Conservation (phyloP, 768 basidiomycete species). For the Pleurotus sapidus region DNA sequence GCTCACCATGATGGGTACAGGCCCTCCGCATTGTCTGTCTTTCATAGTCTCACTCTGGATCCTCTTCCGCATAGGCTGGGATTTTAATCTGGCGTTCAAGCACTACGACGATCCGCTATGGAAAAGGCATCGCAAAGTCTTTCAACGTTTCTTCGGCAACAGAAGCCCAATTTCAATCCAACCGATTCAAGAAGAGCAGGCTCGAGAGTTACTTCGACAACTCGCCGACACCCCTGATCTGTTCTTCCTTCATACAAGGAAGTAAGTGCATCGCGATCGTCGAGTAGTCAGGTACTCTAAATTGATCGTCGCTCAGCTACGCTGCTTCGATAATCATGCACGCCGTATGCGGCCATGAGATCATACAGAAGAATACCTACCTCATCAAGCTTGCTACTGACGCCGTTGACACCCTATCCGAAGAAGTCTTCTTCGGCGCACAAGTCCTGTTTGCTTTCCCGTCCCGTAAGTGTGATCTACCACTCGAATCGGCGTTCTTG, state of each 20-base stretch:
- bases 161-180: neutral
- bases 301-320: neutral
- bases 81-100: neutral
- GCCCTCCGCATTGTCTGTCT: no score
- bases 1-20: conserved; percentile 2
- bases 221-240: neutral
- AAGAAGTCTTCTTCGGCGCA: conserved; percentile 7
- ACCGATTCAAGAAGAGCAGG: neutral
- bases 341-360: neutral
- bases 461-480: neutral
- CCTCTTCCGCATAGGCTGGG: neutral
- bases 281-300: no score
- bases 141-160: neutral
- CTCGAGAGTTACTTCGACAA: neutral
- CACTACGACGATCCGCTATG: conserved; percentile 3
- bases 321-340: conserved; percentile 8
- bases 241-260: conserved; percentile 1
- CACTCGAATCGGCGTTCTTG: neutral
- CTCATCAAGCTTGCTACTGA: conserved; percentile 5
- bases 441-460: conserved; percentile 5
- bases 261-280: neutral
- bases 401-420: conserved; percentile 1
- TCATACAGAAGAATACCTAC: neutral
- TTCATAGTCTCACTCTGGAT: neutral
- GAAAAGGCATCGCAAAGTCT: conserved; percentile 3